Conservation (phyloP, 257 asterid genomes). For the Lavandula angustifolia region DNA sequence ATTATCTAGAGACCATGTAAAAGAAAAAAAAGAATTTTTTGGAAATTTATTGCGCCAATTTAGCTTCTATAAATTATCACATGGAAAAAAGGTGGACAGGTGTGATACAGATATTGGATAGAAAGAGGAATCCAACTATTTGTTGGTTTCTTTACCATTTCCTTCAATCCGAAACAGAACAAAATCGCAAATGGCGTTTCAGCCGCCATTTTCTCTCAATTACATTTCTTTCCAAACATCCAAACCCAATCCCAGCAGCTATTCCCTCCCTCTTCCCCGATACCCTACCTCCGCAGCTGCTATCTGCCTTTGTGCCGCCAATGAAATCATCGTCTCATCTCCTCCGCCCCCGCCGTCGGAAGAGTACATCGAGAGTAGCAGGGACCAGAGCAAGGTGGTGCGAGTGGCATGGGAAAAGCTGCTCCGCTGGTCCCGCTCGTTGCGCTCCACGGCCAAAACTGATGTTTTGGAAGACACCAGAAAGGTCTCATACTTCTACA, state of each 20-base stretch:
- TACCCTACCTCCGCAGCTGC: conserved; percentile 29
- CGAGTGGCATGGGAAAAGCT: conserved; percentile 89
- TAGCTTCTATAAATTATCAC: no score
- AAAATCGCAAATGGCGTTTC: conserved; percentile 47
- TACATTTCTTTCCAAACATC: conserved; percentile 32
- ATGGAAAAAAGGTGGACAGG: conserved; percentile 21
- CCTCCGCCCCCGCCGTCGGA: conserved; percentile 28
- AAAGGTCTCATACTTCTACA: conserved; percentile 45
- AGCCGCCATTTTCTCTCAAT: conserved; percentile 48
- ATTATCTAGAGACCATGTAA: no score
- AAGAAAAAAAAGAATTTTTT: no score
- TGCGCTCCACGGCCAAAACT: conserved; percentile 75
- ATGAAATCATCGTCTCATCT: conserved; percentile 35
- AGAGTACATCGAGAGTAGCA: conserved; percentile 42
- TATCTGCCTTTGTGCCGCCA: conserved; percentile 44
- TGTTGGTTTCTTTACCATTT: neutral
- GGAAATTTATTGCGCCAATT: no score
- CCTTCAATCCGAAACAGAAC: neutral
- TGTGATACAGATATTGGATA: conserved; percentile 37
- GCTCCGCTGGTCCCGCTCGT: conserved; percentile 93
- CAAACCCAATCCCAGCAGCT: conserved; percentile 23
- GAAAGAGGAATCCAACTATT: neutral
- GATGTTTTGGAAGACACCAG: conserved; percentile 87
- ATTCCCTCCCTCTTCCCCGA: conserved; percentile 35
- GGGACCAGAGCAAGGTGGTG: conserved; percentile 73